Base-by-base conservation (phyloP, 2,329 filamentous ascomycete species). In the Arachnomyces sp. region DNA sequence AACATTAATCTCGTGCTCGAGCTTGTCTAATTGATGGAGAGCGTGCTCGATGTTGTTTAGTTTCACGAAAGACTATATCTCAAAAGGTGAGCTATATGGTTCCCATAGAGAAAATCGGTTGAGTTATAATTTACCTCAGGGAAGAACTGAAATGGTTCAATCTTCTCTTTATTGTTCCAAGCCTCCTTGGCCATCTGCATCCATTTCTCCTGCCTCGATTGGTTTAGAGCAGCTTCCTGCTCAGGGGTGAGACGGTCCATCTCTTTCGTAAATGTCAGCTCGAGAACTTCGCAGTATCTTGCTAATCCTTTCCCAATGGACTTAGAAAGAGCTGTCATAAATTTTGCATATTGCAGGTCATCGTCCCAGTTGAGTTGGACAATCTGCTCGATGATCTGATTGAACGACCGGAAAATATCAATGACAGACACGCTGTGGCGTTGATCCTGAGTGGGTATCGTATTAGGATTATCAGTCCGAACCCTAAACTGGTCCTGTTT, bases 21-120 rank as follows among this genome's bases (percentile, higher is more conserved):
- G 73, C 61, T 85, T 87, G 59, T 98, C 92, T 38, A 98, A 74
- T 56, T 94, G 86, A 42, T 88, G 77, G 66, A 94, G 88, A 4
- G 89, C 90, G 63, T 87, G 96, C 64, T 95, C 90, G 49, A 98
- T 82, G 56, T 98, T 94, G 71, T 98, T 98, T 51, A 98, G 76
- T 65, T 96, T 98, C 46, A 98, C 88, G 53, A 98, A 84, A 4
- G 89, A 95, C 86, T 95, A 51, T 31, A 49, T 67, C 54, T 67
- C 62, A 46, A 36, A 31, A 38, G 32, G 12, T 41, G 13, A 44
- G 36, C 28, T 40, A 9, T 31, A 18, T 13, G 3, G 15, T 13
- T 21, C 16, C 18, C n/a, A 16, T 29, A 34, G 7, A 36, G 13
- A n/a, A n/a, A 31, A 7, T n/a, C n/a, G n/a, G 29, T 3, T n/a